Conservation (phyloP, 371 early-diverging fungal species). For the Zopfochytrium polystomum region DNA sequence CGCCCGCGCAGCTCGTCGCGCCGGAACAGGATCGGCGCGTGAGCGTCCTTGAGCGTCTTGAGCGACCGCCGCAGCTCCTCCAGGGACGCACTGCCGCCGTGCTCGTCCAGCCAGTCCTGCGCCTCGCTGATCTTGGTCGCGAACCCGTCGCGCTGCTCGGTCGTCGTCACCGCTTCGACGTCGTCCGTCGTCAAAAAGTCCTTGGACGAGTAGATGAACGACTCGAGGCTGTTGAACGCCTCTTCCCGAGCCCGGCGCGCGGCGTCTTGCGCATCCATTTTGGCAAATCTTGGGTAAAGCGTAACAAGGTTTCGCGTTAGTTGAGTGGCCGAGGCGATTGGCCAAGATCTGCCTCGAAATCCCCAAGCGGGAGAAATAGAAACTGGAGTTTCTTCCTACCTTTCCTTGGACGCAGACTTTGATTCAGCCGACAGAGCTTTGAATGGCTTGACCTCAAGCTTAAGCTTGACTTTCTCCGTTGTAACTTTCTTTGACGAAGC, state of each 20-base stretch:
- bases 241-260: conserved; percentile 72
- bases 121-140: conserved; percentile 55
- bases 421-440: conserved; percentile 30
- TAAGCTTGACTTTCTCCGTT: conserved; percentile 54
- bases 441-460: conserved; percentile 42
- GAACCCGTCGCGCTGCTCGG: conserved; percentile 68
- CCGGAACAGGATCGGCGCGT: conserved; percentile 60
- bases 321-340: neutral
- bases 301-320: neutral
- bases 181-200: conserved; percentile 77
- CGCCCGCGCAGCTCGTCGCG: conserved; percentile 61
- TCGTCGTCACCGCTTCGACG: conserved; percentile 63
- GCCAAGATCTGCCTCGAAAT: conserved; percentile 1
- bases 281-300: conserved; percentile 26
- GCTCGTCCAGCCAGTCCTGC: conserved; percentile 86
- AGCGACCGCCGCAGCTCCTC: conserved; percentile 25
- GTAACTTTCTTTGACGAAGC: conserved; percentile 41
- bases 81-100: conserved; percentile 66
- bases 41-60: conserved; percentile 54
- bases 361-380: neutral
- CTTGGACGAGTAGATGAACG: conserved; percentile 80
- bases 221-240: conserved; percentile 84
- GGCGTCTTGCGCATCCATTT: conserved; percentile 54
- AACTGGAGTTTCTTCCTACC: conserved; percentile 37
- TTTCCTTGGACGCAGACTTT: conserved; percentile 27